Conservation (phyloP, 1,139 yeast genomes). For the Chernovozyma sophiae-reginae region DNA sequence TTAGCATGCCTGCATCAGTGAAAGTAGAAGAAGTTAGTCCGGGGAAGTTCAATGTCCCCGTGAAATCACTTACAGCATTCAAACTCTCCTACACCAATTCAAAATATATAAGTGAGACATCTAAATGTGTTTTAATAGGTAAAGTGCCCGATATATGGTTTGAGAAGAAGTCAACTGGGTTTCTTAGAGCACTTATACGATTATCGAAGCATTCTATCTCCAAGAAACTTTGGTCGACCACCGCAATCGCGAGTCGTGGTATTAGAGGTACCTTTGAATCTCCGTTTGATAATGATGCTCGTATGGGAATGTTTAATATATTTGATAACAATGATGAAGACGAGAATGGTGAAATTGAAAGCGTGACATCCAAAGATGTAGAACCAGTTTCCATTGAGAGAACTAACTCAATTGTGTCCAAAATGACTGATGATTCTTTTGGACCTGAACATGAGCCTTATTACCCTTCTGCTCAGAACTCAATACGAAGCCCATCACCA, state of each 20-base stretch:
- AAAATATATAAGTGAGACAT: slow-evolving; percentile 43
- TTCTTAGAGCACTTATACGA: not conserved
- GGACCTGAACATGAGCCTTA: too few species aligned
- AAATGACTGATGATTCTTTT: too few species aligned
- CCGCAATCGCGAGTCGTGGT: not conserved
- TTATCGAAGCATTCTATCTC: not conserved
- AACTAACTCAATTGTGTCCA: too few species aligned
- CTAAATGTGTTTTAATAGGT: slow-evolving; percentile 58
- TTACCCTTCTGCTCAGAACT: too few species aligned
- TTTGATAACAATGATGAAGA: not conserved
- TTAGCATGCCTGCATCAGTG: too few species aligned
- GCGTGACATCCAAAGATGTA: too few species aligned
- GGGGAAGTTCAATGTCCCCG: slow-evolving; percentile 13
- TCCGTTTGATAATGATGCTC: not conserved
- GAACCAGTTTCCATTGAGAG: too few species aligned
- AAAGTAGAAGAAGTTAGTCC: not conserved
- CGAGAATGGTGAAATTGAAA: not conserved
- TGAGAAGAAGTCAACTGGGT: slow-evolving; percentile 9
- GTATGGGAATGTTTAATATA: not conserved
- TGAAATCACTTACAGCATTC: slow-evolving; percentile 57
- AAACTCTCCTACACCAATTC: slow-evolving; percentile 55
- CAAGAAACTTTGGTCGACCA: not conserved
- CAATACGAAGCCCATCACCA: not conserved
- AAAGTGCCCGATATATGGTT: slow-evolving; percentile 64
- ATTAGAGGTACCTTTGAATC: not conserved